A percentile compares a stretch with the other conserved stretches of the same genome.
phyloP scores from a whole-genome alignment of 306 rosid species.

The Casuarina glauca region DNA sequence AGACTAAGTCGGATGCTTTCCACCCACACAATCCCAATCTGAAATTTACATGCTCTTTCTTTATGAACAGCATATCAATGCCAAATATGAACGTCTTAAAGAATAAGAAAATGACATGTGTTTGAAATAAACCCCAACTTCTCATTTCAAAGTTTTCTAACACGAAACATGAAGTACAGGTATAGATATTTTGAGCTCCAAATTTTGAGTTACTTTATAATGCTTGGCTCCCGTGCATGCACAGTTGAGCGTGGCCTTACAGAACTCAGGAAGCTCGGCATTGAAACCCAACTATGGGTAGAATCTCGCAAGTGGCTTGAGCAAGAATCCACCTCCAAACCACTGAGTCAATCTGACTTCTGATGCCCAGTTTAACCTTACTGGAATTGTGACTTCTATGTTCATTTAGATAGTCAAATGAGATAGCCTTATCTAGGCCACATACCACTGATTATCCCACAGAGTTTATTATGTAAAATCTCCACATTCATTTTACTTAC shows the following conservation, averaged over 20 bases:
- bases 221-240: slow-evolving; percentile 12
- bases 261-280: slow-evolving; percentile 74
- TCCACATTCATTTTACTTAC: neutral
- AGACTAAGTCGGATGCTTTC: neutral
- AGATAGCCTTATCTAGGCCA: neutral
- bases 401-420: neutral
- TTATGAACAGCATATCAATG: neutral
- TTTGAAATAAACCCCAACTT: neutral
- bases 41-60: neutral
- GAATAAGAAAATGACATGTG: neutral
- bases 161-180: neutral
- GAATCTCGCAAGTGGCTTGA: slow-evolving; percentile 75
- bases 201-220: neutral
- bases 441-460: neutral
- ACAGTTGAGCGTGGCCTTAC: slow-evolving; percentile 82
- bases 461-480: neutral
- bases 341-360: slow-evolving; percentile 48
- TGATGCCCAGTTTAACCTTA: slow-evolving; percentile 25
- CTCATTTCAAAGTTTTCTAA: neutral
- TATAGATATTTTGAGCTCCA: neutral
- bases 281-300: slow-evolving; percentile 82
- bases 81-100: neutral
- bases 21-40: neutral
- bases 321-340: slow-evolving; percentile 32
- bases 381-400: neutral